Base-by-base conservation (phyloP, 441 rosid species). In the Adansonia rubrostipa region DNA sequence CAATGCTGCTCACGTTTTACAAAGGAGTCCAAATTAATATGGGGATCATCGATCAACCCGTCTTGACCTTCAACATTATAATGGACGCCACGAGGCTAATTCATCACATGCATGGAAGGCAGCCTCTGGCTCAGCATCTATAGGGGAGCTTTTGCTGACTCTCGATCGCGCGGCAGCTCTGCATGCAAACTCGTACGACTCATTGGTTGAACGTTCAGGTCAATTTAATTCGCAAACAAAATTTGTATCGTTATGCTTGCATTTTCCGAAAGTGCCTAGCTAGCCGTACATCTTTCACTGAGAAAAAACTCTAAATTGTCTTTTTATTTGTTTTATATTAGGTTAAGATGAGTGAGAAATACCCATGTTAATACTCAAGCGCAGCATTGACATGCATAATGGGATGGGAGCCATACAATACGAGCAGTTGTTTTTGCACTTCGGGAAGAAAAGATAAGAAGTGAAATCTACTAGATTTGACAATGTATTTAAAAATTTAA, bases 1-100 rank as follows among this genome's bases (percentile, higher is more conserved):
- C 92, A 20, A 89, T 89, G 91, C 48, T 90, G 19, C 88, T 93
- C 73, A 87, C 91, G 9, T 87, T 93, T 40, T 90, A 86, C 75
- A 88, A 80, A 80, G 97, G 94, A 45, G 5, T 53, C 20, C 84
- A 82, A 40, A 76, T 91, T 64, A 73, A 86, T 3, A 19, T 82
- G 0, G 86, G 36, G 36, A 28, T 28, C 36, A 28, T 28, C 36
- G 87, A 87, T 82, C 88, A 42, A 81, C 88, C 1, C 81, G 85
- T 58, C 56, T 91, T 74, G 68, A 91, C 81, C 81, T 87, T 2
- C 24, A 48, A 0, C 9, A 1, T 1, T 51, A 28, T 28, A 28
- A 66, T 1, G 4, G 14, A 3, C 6, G 50, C 28, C 75, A 70
- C n/a, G 60, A 7, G 22, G 13, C 74, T 6, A 22, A 1, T n/a